Base-by-base conservation (phyloP, 306 rosid genomes). In the Prunus mume region DNA sequence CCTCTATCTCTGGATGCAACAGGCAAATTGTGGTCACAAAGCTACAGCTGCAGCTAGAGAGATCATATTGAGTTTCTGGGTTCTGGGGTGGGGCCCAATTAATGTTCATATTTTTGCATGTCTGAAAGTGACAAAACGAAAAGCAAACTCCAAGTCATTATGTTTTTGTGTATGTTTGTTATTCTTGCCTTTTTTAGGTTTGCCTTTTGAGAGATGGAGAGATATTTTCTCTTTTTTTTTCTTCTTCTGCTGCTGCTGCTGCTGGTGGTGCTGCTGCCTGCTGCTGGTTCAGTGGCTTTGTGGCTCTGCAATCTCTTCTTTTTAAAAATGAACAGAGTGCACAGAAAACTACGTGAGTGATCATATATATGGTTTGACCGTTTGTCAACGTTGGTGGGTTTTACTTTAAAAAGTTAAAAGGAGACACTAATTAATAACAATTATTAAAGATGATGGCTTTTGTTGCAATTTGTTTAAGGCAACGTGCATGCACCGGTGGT, bases 381-480 rank as follows among this genome's bases (percentile, higher is more conserved):
- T 56, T 56, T 22, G 62, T 56, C 62, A 56, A 56, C 24, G 27
- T 56, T 56, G 62, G 62, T 56, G 62, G 62, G 62, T 56, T 56
- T 38, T 56, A 56, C 28, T 56, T 9, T 3, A 20, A n/a, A 56
- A 20, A 10, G 43, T 38, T 56, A 56, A 56, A 20, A 56, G 20
- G 62, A 20, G 2, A 47, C 17, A 47, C 52, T 47, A 47, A 2
- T 47, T 47, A 47, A 22, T 9, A 56, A 19, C 20, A 56, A 56
- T 56, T 56, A 20, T 19, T 56, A 20, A 19, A 56, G 24, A 56
- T 56, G 24, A 56, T 20, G 57, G 12, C 62, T 56, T 19, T 19
- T 20, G 1, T 56, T 6, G 27, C 27, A 52, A 52, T 52, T n/a
- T 56, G 27, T 56, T n/a, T 9, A 52, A 52, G 22, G 9, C 57